phyloP scores from a whole-genome alignment of 1,139 yeast species.

The Schwanniomyces etchellsii region DNA sequence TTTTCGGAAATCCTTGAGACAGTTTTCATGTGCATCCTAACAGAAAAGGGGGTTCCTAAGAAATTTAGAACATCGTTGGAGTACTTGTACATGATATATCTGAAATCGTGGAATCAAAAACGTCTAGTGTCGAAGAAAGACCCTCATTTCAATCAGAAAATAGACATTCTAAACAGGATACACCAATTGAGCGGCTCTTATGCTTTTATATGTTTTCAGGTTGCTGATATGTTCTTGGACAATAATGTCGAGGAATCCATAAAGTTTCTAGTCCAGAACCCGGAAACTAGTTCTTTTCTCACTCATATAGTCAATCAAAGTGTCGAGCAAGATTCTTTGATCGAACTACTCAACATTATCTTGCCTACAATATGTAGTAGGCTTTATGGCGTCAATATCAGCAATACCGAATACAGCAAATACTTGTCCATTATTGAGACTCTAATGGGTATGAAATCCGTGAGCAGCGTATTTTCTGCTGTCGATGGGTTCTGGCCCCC shows the following conservation, averaged over 20 bases:
- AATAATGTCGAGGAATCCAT: constrained; percentile 27
- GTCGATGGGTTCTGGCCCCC: constrained; percentile 51
- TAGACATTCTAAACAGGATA: constrained; percentile 40
- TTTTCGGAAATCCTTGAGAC: constrained; percentile 46
- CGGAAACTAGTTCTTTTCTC: constrained; percentile 48
- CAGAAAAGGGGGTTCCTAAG: constrained; percentile 43
- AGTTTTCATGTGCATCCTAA: constrained; percentile 48
- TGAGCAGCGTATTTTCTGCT: constrained; percentile 56
- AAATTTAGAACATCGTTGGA: constrained; percentile 30
- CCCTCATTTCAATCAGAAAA: constrained; percentile 30
- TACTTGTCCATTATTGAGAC: constrained; percentile 52
- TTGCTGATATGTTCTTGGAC: constrained; percentile 58
- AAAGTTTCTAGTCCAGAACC: constrained; percentile 26
- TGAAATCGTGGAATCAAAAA: constrained; percentile 28
- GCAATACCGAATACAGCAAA: constrained; percentile 46
- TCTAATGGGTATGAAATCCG: constrained; percentile 55
- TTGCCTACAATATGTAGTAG: constrained; percentile 40
- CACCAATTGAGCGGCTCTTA: constrained; percentile 56
- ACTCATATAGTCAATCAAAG: constrained; percentile 54
- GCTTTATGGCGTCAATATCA: constrained; percentile 25
- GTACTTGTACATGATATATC: constrained; percentile 44
- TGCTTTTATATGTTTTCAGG: constrained; percentile 65
- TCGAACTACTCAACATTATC: constrained; percentile 55
- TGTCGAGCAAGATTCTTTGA: constrained; percentile 57
- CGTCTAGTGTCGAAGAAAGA: constrained; percentile 40